Evolutionary conservation across 306 rosid genomes (phyloP).

Genomic region (Fragaria ananassa): DNA sequence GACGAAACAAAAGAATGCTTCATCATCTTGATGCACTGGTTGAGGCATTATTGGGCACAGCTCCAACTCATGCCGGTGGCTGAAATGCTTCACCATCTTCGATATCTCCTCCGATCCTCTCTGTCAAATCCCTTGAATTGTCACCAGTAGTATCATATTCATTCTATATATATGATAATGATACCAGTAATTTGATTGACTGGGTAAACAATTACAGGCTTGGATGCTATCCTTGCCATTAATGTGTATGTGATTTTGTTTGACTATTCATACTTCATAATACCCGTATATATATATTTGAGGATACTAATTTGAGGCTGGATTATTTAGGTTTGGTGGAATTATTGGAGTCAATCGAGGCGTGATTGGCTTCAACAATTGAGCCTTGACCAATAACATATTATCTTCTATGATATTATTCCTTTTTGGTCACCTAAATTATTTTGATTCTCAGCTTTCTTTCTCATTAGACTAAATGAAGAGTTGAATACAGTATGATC

Average conservation of each 20-base stretch:
- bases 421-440: background rate
- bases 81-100: constrained; percentile 21
- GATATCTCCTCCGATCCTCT: too few species aligned
- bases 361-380: background rate
- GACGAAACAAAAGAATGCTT: constrained; percentile 11
- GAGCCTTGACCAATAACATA: too few species aligned
- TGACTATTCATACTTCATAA: too few species aligned
- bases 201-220: background rate
- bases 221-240: background rate
- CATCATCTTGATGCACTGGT: constrained; percentile 12
- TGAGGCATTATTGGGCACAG: background rate
- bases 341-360: background rate
- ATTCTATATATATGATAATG: background rate
- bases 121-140: too few species aligned
- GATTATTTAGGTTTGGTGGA: too few species aligned
- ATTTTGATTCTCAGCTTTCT: background rate
- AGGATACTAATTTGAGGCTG: too few species aligned
- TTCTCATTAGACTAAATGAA: too few species aligned
- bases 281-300: too few species aligned
- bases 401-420: too few species aligned
- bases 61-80: constrained; percentile 28
- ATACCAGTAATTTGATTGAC: background rate
- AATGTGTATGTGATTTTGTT: background rate
- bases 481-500: too few species aligned
- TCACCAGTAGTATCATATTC: background rate